phyloP scores from a whole-genome alignment of 306 rosid genomes.

The Vigna reflexopilosa region DNA sequence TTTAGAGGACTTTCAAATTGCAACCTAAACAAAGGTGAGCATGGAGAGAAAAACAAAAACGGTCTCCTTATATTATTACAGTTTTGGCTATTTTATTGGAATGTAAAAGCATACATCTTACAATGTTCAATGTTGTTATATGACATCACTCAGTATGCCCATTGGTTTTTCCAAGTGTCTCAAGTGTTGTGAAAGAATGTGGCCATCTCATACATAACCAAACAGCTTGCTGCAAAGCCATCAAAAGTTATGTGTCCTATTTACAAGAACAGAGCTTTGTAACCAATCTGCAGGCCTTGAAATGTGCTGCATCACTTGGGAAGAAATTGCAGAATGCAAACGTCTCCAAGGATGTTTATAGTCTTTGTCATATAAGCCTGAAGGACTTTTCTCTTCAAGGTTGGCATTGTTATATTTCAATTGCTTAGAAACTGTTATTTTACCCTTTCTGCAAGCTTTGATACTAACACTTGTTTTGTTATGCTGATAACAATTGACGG shows the following conservation, averaged over 20 bases:
- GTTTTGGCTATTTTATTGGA: constrained; percentile 23
- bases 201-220: constrained; percentile 50
- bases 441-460: constrained; percentile 9
- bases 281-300: constrained; percentile 78
- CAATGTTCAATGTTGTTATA: constrained; percentile 42
- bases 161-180: constrained; percentile 58
- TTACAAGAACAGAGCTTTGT: constrained; percentile 74
- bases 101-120: constrained; percentile 38
- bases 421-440: constrained; percentile 31
- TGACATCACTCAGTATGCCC: constrained; percentile 66
- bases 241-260: constrained; percentile 60
- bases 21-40: constrained; percentile 70
- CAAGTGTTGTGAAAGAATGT: constrained; percentile 57
- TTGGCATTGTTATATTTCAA: constrained; percentile 43
- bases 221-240: constrained; percentile 63
- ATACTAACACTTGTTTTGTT: constrained; percentile 42
- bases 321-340: constrained; percentile 61
- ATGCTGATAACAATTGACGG: constrained; percentile 38
- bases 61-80: constrained; percentile 17
- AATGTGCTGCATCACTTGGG: constrained; percentile 74
- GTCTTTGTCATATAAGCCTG: constrained; percentile 67
- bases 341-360: constrained; percentile 56
- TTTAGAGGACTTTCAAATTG: constrained; percentile 75
- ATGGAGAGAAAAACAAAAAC: background rate
- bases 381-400: constrained; percentile 86